Conservation (phyloP, 805 yeast genomes). For the Suhomyces sp. region DNA sequence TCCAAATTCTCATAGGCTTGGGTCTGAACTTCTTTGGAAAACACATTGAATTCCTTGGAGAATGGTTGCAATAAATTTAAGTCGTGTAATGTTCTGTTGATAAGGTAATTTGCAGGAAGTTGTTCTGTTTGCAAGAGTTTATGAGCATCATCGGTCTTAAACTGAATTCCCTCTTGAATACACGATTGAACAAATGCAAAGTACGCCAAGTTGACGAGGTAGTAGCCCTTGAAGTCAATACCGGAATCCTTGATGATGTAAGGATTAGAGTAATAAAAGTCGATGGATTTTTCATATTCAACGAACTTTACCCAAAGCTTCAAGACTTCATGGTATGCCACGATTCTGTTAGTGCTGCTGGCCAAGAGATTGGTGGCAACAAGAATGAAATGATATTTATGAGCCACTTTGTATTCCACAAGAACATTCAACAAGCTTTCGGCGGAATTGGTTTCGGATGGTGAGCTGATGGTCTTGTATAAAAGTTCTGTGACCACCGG, state of each 20-base stretch:
- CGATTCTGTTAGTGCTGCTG: constrained; percentile 10
- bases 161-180: constrained; percentile 20
- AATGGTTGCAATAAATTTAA: constrained; percentile 11
- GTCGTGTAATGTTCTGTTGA: constrained; percentile 18
- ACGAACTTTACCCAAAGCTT: constrained; percentile 34
- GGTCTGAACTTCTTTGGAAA: constrained; percentile 6
- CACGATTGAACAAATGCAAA: constrained; percentile 36
- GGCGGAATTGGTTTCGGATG: constrained; percentile 1
- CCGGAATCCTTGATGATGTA: constrained; percentile 8
- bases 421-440: constrained; percentile 29
- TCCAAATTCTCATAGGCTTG: constrained; percentile 24
- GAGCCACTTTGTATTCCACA: constrained; percentile 31
- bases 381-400: constrained; percentile 29
- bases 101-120: constrained; percentile 19
- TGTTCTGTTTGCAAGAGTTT: constrained; percentile 28
- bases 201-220: constrained; percentile 27
- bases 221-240: constrained; percentile 14
- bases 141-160: constrained; percentile 23
- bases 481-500: constrained; percentile 24
- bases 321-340: constrained; percentile 25
- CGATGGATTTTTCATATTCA: constrained; percentile 22
- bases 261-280: constrained; percentile 5
- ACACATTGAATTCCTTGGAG: constrained; percentile 5
- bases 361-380: constrained; percentile 20
- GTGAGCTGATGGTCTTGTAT: constrained; percentile 14